Evolutionary conservation across 495 filamentous ascomycete species (phyloP).

Genomic region (Xylaria longipes): DNA sequence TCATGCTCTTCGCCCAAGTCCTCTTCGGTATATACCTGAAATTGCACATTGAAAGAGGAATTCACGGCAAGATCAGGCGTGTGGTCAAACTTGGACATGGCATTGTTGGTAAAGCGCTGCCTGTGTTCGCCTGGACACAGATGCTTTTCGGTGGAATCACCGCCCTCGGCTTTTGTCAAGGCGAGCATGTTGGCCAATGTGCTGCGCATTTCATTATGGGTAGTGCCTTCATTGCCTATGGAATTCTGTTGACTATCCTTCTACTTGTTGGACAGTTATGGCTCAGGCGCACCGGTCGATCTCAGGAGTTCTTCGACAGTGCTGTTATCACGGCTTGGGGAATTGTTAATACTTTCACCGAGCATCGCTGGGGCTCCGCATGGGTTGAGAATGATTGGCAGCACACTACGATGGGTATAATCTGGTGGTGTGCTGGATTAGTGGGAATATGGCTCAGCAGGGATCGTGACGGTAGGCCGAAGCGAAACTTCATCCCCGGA

Average conservation of each 20-base stretch:
- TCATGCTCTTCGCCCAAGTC: constrained; percentile 78
- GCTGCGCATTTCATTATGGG: constrained; percentile 99
- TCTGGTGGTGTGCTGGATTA: constrained; percentile 96
- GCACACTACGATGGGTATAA: constrained; percentile 95
- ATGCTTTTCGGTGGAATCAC: constrained; percentile 98
- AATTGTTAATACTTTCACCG: constrained; percentile 96
- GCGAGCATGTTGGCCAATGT: constrained; percentile 91
- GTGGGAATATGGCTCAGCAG: constrained; percentile 91
- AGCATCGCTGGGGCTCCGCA: constrained; percentile 87
- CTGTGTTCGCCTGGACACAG: constrained; percentile 87
- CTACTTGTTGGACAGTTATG: constrained; percentile 88
- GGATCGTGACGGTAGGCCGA: constrained; percentile 80
- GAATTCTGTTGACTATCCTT: constrained; percentile 83
- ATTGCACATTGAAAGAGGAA: constrained; percentile 82
- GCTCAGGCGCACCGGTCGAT: constrained; percentile 82
- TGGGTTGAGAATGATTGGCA: constrained; percentile 98
- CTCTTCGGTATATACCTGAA: constrained; percentile 86
- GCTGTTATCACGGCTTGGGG: constrained; percentile 92
- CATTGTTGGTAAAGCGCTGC: constrained; percentile 84
- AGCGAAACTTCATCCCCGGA: constrained; percentile 90
- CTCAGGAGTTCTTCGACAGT: constrained; percentile 97
- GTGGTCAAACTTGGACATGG: constrained; percentile 76
- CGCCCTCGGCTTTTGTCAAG: constrained; percentile 90
- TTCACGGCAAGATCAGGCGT: constrained; percentile 78
- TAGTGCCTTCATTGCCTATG: constrained; percentile 93